Conservation (phyloP, 1,284 basidiomycete species). For the Papiliotrema terrestris region DNA sequence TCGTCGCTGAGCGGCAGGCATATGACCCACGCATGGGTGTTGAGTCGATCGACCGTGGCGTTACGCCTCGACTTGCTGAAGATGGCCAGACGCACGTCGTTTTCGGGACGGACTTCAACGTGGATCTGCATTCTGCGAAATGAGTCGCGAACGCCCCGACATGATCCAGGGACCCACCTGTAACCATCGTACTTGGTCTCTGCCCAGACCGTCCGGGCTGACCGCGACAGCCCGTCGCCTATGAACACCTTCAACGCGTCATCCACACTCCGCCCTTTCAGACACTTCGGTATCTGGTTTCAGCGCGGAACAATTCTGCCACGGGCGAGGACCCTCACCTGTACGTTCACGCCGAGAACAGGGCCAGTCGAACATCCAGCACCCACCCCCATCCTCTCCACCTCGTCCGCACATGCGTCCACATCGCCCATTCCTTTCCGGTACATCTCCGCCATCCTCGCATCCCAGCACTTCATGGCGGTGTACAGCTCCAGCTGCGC, state of each 20-base stretch:
- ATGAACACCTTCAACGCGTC: constrained; percentile 58
- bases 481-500: constrained; percentile 58
- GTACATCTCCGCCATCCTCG: constrained; percentile 59
- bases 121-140: constrained; percentile 67
- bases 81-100: constrained; percentile 59
- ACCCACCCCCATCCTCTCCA: constrained; percentile 48
- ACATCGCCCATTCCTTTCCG: constrained; percentile 56
- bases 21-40: constrained; percentile 60
- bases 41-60: constrained; percentile 67
- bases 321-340: constrained; percentile 49
- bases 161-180: no score
- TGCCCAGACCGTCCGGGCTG: constrained; percentile 61
- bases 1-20: not conserved
- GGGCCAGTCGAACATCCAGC: constrained; percentile 32
- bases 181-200: constrained; percentile 92
- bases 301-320: not conserved
- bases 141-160: no score
- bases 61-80: constrained; percentile 81
- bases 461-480: constrained; percentile 71
- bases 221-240: constrained; percentile 3
- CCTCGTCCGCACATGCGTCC: constrained; percentile 58
- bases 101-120: constrained; percentile 54
- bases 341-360: constrained; percentile 56
- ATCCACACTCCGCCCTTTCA: constrained; percentile 61
- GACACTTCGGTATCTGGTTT: constrained; percentile 70